Evolutionary conservation across 257 asterid genomes (phyloP), one percentile per base, ranked within the genome.

Genomic region (Nicotiana tabacum): DNA sequence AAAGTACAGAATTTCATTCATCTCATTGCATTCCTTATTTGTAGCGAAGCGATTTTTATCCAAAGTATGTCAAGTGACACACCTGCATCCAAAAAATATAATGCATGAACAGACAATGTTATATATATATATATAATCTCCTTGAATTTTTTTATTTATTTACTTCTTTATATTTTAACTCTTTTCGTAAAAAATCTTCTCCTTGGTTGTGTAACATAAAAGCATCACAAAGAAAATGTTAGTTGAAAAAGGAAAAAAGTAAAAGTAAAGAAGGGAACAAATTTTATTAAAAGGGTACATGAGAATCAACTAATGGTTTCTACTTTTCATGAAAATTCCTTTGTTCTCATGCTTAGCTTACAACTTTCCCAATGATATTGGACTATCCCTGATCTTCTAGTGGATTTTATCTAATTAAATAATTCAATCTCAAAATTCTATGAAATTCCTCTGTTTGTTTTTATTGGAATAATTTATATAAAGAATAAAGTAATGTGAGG

Each of bases 331-430:
- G 55, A 64, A 51, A 86, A 80, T 83, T 74, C 83, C 84, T 80
- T 77, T 83, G 87, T 82, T 87, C 77, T 70, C 68, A 79, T 80
- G 83, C 88, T 77, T 9, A 66, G 69, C 48, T 70, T 53, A 57
- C 65, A 76, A 53, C 70, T 72, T 82, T 82, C 81, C 85, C 81
- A 39, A 82, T 76, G 69, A 53, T 51, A 82, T 82, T 67, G 69
- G 84, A 82, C 27, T 82, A 82, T 81, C 11, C 33, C 16, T 79
- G 83, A 81, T 81, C 78, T 43, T 18, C 77, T 53, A 15, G 8
- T 64, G 56, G 56, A 35, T 61, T 81, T 72, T 15, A 66, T 81
- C 56, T 81, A 53, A 67, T 55, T 81, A 66, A 79, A 37, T 65
- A 24, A 29, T 56, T 72, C 78, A 69, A 11, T 82, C 84, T 64